These are phyloP conservation scores for Chrysanthemum lavandulifolium DNA, from an alignment of 129 eudicot species.

Conservation along the genomic window DNA sequence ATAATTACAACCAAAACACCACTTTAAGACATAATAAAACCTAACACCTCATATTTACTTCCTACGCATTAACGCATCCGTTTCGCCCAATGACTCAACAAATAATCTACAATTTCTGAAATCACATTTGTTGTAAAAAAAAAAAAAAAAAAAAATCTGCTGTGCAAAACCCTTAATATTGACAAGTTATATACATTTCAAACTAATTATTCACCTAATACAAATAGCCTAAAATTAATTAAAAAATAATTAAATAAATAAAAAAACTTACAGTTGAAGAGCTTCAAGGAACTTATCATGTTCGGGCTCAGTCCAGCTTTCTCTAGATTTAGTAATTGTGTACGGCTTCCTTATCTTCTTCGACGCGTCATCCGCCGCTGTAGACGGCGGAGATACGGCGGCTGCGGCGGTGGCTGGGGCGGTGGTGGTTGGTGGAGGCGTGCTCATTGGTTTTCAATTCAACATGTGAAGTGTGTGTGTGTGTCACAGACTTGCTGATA, in stretches of 20 bases:
- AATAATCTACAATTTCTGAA: not conserved
- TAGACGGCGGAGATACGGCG: constrained; percentile 35
- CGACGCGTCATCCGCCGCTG: constrained; percentile 50
- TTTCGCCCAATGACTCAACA: not conserved
- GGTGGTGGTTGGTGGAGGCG: constrained; percentile 59
- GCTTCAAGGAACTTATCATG: constrained; percentile 99
- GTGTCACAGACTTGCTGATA: constrained; percentile 5
- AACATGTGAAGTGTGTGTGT: constrained; percentile 26
- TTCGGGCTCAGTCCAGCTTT: constrained; percentile 97
- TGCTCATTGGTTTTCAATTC: constrained; percentile 49
- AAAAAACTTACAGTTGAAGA: constrained; percentile 75
- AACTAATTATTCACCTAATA: constrained; percentile 21
- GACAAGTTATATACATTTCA: not conserved
- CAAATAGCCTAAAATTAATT: constrained; percentile 18
- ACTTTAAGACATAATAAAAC: constrained; percentile 8
- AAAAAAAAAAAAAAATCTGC: no score
- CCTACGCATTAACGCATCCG: not conserved
- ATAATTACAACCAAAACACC: not conserved
- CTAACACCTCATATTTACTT: not conserved
- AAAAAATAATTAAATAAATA: not conserved
- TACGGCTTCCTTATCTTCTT: constrained; percentile 89
- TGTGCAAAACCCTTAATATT: no score
- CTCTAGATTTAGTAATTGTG: constrained; percentile 93
- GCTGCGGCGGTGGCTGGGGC: constrained; percentile 47
- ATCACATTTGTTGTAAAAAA: not conserved